phyloP scores from a whole-genome alignment of 306 rosid genomes.

The Morella rubra region DNA sequence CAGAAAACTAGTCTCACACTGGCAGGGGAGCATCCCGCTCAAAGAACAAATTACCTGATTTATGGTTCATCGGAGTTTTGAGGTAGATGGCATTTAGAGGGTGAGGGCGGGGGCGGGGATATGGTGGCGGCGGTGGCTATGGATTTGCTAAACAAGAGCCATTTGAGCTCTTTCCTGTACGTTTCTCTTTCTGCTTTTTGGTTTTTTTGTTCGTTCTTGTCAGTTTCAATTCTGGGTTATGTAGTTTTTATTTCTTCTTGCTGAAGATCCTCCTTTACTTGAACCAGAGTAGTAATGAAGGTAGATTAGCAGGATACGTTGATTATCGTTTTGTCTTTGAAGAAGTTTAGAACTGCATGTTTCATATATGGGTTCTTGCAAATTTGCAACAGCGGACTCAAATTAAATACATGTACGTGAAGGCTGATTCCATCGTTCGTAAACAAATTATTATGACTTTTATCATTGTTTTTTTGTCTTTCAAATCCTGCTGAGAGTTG shows the following conservation, averaged over 20 bases:
- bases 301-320: neutral
- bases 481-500: neutral
- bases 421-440: neutral
- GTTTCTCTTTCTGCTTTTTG: constrained; percentile 13
- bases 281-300: neutral
- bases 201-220: neutral
- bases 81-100: constrained; percentile 14
- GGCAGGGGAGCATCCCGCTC: neutral
- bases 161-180: constrained; percentile 35
- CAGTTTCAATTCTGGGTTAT: neutral
- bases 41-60: neutral
- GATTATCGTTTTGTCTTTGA: neutral
- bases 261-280: neutral
- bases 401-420: neutral
- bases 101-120: constrained; percentile 8
- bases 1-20: neutral
- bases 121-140: neutral
- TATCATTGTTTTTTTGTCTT: neutral
- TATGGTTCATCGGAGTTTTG: neutral
- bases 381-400: no score
- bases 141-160: constrained; percentile 22
- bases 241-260: no score
- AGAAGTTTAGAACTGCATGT: neutral
- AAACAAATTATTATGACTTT: no score
- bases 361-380: no score